These are phyloP conservation scores for Tephrocybe rancida DNA, from an alignment of 768 basidiomycete species.

Conservation along the genomic window DNA sequence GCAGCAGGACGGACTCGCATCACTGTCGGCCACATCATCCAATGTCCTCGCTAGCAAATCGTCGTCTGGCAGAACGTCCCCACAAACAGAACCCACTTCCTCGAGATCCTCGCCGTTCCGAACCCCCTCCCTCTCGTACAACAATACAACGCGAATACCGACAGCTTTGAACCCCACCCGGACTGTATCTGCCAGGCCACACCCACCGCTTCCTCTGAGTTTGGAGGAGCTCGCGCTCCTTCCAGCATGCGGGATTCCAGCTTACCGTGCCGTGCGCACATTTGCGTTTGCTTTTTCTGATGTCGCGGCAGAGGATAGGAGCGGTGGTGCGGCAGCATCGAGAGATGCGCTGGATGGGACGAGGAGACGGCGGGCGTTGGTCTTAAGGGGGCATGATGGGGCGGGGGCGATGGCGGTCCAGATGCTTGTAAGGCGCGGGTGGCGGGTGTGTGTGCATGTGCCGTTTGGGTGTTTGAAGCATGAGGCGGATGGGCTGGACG, in stretches of 20 bases:
- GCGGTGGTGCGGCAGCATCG: slow-evolving; percentile 3
- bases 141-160: background rate
- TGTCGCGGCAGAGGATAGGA: slow-evolving; percentile 2
- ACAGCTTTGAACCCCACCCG: background rate
- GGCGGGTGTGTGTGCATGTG: slow-evolving; percentile 75
- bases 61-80: slow-evolving; percentile 12
- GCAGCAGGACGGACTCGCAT: slow-evolving; percentile 25
- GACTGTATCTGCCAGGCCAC: background rate
- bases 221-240: slow-evolving; percentile 81
- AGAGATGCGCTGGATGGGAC: slow-evolving; percentile 17
- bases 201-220: slow-evolving; percentile 26
- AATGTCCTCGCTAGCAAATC: slow-evolving; percentile 18
- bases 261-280: slow-evolving; percentile 79
- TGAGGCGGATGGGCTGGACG: slow-evolving; percentile 7
- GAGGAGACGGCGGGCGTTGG: slow-evolving; percentile 44
- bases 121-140: slow-evolving; percentile 8
- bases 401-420: slow-evolving; percentile 77
- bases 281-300: slow-evolving; percentile 49
- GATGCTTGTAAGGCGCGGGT: slow-evolving; percentile 70
- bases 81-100: background rate
- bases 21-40: background rate
- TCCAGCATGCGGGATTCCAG: slow-evolving; percentile 78
- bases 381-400: slow-evolving; percentile 76
- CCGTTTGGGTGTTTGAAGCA: slow-evolving; percentile 27
- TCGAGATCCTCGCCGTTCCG: slow-evolving; percentile 5